Conservation (phyloP, 352 stramenopile genomes). For the Pythium aphanidermatum region DNA sequence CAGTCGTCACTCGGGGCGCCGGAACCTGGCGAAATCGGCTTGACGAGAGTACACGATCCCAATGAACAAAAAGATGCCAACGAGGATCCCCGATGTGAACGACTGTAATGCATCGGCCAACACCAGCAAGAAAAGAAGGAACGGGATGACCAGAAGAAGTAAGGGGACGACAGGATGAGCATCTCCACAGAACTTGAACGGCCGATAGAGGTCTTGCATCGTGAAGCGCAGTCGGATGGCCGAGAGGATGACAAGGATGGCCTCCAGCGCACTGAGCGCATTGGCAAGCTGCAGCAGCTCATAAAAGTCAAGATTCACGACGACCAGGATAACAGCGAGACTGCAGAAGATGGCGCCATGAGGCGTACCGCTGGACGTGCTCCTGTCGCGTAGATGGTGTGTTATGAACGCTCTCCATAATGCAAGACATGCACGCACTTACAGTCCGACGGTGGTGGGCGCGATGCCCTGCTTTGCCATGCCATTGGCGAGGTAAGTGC, state of each 20-base stretch:
- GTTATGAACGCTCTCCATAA: no score
- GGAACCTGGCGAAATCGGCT: conserved; percentile 41
- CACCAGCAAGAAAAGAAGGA: conserved; percentile 27
- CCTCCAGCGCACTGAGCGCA: conserved; percentile 36
- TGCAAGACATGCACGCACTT: no score
- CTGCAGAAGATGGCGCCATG: conserved; percentile 49
- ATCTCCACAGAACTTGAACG: conserved; percentile 39
- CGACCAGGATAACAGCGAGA: conserved; percentile 49
- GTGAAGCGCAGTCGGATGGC: conserved; percentile 35
- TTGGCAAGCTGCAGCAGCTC: conserved; percentile 56
- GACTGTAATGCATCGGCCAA: conserved; percentile 33
- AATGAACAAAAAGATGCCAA: conserved; percentile 39
- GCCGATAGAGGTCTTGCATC: conserved; percentile 24
- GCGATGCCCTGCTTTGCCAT: conserved; percentile 49
- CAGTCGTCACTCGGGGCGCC: not conserved
- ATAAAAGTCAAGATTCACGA: conserved; percentile 42
- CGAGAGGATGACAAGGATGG: conserved; percentile 32
- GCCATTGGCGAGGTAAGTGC: conserved; percentile 44
- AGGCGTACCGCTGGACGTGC: conserved; percentile 12
- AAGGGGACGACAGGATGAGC: conserved; percentile 24
- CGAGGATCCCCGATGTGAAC: conserved; percentile 34
- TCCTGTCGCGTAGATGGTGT: conserved; percentile 7
- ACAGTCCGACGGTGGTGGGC: conserved; percentile 36
- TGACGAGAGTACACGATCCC: conserved; percentile 45
- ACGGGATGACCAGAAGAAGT: conserved; percentile 27